Evolutionary conservation across 2,329 filamentous ascomycete genomes (phyloP), one percentile per base, ranked within the genome.

Genomic region (Cladosporium halotolerans): DNA sequence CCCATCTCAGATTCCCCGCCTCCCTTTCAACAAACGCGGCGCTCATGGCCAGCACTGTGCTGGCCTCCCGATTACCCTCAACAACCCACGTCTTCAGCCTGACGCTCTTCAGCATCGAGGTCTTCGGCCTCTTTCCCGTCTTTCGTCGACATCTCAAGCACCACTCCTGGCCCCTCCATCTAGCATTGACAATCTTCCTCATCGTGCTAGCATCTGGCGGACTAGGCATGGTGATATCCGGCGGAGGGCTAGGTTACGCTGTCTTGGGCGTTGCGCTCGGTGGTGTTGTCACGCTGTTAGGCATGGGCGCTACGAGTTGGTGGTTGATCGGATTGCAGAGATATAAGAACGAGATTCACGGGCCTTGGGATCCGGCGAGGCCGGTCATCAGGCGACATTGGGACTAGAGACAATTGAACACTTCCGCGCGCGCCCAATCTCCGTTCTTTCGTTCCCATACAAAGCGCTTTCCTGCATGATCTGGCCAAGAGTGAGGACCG

Each of bases 291-390:
- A 85, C 87, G 0, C 82, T 84, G 4, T 69, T 96, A 51, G 84
- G 84, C 2, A 95, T 96, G 83, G 93, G 92, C 1, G 86, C 90
- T 10, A 96, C 91, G 69, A 95, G 89, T 67, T 97, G 91, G 92
- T 97, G 93, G 91, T 73, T 99, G 58, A 97, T 99, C 65, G 88
- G 90, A 8, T 71, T 99, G 70, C 93, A 99, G 72, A 92, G 95
- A 73, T 99, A 97, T 73, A 99, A 99, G 77, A 97, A 97, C 69
- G 93, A 97, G 72, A 96, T 99, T 61, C 89, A 91, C 66, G 93
- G 93, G 41, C 93, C 93, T 1, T 99, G 93, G 93, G 93, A 99
- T 73, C 91, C 92, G 16, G 93, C 93, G 6, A 80, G 91, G 66
- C 93, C 93, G 9, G 82, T 93, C 53, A 91, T 93, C 58, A 83